A percentile compares a stretch with the other conserved stretches of the same genome.
These are phyloP conservation scores for Brassica carinata DNA, from an alignment of 345 rosid species.

Conservation along the genomic window DNA sequence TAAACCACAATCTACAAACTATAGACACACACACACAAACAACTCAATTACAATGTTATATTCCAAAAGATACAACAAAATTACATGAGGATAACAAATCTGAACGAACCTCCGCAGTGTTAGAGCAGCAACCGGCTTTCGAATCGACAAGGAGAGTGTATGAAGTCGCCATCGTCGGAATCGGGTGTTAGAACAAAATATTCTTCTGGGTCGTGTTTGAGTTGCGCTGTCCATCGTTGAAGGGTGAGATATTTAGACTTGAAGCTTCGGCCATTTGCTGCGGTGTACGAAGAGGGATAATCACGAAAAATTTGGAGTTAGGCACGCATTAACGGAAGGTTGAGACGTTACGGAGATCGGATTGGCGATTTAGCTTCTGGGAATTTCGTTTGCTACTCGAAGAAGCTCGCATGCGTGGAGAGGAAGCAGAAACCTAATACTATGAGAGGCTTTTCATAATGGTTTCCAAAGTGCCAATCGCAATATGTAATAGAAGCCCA, in stretches of 20 bases:
- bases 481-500: too few species aligned
- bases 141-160: too few species aligned
- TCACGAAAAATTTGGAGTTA: background rate
- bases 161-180: too few species aligned
- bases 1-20: conserved; percentile 77
- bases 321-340: background rate
- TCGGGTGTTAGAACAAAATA: too few species aligned
- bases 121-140: too few species aligned
- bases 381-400: background rate
- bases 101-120: conserved; percentile 21
- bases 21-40: background rate
- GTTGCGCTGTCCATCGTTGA: too few species aligned
- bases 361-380: too few species aligned
- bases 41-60: conserved; percentile 1
- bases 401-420: background rate
- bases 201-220: too few species aligned
- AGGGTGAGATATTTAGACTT: too few species aligned
- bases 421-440: background rate
- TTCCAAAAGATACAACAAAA: background rate
- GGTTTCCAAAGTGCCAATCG: too few species aligned
- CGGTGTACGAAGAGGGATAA: background rate
- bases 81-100: conserved; percentile 86
- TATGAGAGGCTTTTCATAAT: too few species aligned
- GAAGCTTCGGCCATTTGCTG: background rate
- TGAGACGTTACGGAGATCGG: background rate